Evolutionary conservation across 75 land plant genomes (phyloP).

Genomic region (Selaginella moellendorffii): DNA sequence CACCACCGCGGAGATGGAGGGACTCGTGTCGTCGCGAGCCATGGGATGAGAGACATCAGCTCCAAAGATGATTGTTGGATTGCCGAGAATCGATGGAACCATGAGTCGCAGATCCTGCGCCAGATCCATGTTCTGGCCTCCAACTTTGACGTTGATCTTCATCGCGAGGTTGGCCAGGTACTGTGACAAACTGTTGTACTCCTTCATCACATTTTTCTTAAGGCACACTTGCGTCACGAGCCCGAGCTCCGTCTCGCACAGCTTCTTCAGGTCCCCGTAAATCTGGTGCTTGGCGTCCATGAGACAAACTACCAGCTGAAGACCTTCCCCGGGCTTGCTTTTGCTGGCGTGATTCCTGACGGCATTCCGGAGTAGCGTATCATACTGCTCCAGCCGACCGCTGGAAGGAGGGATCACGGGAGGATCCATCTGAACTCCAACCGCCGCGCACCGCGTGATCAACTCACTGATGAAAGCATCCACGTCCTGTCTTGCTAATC

Average conservation of each 20-base stretch:
- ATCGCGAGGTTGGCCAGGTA: slow-evolving; percentile 37
- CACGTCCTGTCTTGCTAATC: too few species aligned
- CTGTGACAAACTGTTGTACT: slow-evolving; percentile 13
- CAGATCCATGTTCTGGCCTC: slow-evolving; percentile 36
- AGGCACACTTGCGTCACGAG: background rate
- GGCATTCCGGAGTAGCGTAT: too few species aligned
- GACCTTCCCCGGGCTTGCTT: too few species aligned
- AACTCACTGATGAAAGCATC: too few species aligned
- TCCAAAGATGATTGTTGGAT: slow-evolving; percentile 32
- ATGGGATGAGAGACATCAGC: slow-evolving; percentile 54
- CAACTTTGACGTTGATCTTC: slow-evolving; percentile 49
- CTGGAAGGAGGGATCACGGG: too few species aligned
- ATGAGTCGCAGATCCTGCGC: slow-evolving; percentile 10
- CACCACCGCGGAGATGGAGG: slow-evolving; percentile 42
- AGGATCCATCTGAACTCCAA: too few species aligned
- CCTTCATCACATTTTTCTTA: background rate
- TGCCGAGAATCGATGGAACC: background rate
- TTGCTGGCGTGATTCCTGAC: too few species aligned
- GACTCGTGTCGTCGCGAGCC: slow-evolving; percentile 12
- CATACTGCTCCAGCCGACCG: too few species aligned
- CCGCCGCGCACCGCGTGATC: too few species aligned
- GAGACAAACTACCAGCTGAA: slow-evolving; percentile 59
- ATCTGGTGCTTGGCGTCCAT: slow-evolving; percentile 65
- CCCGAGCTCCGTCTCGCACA: background rate
- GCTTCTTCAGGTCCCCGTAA: slow-evolving; percentile 38